Conservation (phyloP, 1,139 yeast species). For the Kodamaea ohmeri region DNA sequence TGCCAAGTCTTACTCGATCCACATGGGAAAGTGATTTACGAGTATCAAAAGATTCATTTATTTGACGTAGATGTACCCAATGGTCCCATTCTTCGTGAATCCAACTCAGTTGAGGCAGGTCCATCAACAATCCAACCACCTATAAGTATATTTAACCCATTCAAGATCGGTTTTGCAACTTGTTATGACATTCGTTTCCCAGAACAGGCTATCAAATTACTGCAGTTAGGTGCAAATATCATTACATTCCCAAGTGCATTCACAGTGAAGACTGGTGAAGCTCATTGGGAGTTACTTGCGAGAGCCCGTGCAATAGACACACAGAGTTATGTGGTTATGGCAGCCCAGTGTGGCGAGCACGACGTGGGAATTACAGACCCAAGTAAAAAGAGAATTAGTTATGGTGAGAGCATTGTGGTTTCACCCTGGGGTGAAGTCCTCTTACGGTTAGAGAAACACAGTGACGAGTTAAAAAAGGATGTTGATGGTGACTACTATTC, state of each 20-base stretch:
- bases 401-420: conserved; percentile 81
- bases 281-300: conserved; percentile 84
- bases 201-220: conserved; percentile 64
- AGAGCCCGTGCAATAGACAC: conserved; percentile 84
- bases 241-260: conserved; percentile 88
- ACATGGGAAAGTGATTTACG: conserved; percentile 58
- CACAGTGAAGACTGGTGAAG: conserved; percentile 85
- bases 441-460: conserved; percentile 47
- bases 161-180: conserved; percentile 69
- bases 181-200: conserved; percentile 92
- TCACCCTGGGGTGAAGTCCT: conserved; percentile 90
- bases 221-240: conserved; percentile 73
- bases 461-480: conserved; percentile 35
- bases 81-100: conserved; percentile 73
- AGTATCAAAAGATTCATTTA: conserved; percentile 82
- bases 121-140: conserved; percentile 46
- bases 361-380: conserved; percentile 39
- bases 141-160: conserved; percentile 51
- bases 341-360: conserved; percentile 88
- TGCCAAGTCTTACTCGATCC: conserved; percentile 68
- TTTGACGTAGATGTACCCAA: conserved; percentile 83
- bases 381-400: conserved; percentile 50
- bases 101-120: conserved; percentile 83
- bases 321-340: conserved; percentile 84
- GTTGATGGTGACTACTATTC: conserved; percentile 52